Percentiles rank a stretch among this genome's conserved stretches.
These are phyloP conservation scores for Pisolithus sp. DNA, from an alignment of 768 basidiomycete genomes.

Conservation along the genomic window DNA sequence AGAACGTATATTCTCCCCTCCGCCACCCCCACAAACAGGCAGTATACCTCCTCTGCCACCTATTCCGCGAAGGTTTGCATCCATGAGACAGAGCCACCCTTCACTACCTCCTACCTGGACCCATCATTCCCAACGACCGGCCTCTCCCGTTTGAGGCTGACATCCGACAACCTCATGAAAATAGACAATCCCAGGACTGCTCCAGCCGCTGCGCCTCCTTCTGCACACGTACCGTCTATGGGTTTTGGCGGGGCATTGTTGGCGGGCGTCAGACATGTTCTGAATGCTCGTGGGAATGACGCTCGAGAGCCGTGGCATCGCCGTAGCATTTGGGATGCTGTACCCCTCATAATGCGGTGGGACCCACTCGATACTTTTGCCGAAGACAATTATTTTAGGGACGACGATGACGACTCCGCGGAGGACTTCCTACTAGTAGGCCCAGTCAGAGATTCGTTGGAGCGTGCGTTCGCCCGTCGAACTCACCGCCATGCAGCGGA, in stretches of 20 bases:
- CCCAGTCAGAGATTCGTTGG: constrained; percentile 16
- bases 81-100: constrained; percentile 30
- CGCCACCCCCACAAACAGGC: constrained; percentile 37
- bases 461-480: constrained; percentile 19
- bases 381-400: constrained; percentile 7
- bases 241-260: constrained; percentile 62
- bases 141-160: constrained; percentile 48
- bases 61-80: constrained; percentile 36
- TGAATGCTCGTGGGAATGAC: constrained; percentile 7
- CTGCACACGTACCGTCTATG: constrained; percentile 53
- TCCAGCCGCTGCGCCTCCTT: constrained; percentile 38
- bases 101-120: constrained; percentile 30
- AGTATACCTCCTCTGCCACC: constrained; percentile 53
- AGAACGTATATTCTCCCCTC: constrained; percentile 37
- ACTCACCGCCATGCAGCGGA: constrained; percentile 14
- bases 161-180: constrained; percentile 16
- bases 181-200: constrained; percentile 22
- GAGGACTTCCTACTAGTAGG: constrained; percentile 2
- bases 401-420: constrained; percentile 13
- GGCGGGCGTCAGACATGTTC: constrained; percentile 31
- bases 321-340: constrained; percentile 16
- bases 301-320: constrained; percentile 8
- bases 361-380: constrained; percentile 18
- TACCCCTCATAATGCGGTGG: constrained; percentile 26
- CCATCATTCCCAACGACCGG: constrained; percentile 43